Conservation (phyloP, 495 filamentous ascomycete genomes). For the Hypoxylon rickii region DNA sequence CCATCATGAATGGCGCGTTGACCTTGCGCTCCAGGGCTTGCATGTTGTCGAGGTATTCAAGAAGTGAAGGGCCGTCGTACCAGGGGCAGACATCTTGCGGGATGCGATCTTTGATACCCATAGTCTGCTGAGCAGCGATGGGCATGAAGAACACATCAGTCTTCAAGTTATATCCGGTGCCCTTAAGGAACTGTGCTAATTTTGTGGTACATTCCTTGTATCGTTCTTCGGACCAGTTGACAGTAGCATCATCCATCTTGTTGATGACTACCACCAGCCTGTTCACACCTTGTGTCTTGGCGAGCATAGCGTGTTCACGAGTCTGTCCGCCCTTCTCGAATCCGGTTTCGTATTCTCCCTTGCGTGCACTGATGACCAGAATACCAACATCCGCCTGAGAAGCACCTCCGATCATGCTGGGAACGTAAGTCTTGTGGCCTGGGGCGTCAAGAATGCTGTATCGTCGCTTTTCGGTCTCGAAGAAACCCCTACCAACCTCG, state of each 20-base stretch:
- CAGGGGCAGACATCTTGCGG: constrained; percentile 76
- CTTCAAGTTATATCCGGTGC: constrained; percentile 90
- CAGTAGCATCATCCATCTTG: constrained; percentile 96
- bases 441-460: constrained; percentile 97
- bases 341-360: constrained; percentile 99
- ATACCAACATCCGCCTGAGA: constrained; percentile 96
- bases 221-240: constrained; percentile 90
- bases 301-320: constrained; percentile 93
- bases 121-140: constrained; percentile 82
- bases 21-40: constrained; percentile 90
- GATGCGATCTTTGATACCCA: constrained; percentile 87
- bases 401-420: constrained; percentile 94
- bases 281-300: constrained; percentile 97
- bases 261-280: constrained; percentile 94
- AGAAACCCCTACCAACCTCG: constrained; percentile 94
- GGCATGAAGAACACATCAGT: constrained; percentile 94
- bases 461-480: constrained; percentile 84
- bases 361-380: constrained; percentile 93
- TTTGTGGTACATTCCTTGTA: constrained; percentile 93
- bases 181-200: constrained; percentile 83
- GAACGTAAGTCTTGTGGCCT: constrained; percentile 95
- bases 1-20: constrained; percentile 99
- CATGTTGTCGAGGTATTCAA: constrained; percentile 93
- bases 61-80: constrained; percentile 89
- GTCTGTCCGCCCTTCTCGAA: constrained; percentile 99